A percentile compares a stretch with the other conserved stretches of the same genome.
Evolutionary conservation across 352 stramenopile genomes (phyloP).

Genomic region (Phytophthora pseudosyringae): DNA sequence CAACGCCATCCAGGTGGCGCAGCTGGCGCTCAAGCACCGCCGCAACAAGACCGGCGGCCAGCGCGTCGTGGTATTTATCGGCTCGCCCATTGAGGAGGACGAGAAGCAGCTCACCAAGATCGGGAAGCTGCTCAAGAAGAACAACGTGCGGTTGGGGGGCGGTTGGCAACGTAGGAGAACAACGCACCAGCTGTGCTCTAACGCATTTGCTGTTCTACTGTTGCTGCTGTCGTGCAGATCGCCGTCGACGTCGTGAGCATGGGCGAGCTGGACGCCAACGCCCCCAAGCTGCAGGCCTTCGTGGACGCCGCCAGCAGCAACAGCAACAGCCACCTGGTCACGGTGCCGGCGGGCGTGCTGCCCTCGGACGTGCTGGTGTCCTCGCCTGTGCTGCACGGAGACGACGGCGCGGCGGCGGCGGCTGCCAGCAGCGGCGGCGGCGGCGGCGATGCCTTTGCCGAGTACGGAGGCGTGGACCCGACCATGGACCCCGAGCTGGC

Average conservation of each 20-base stretch:
- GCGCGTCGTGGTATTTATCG: slow-evolving; percentile 97
- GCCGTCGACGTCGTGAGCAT: slow-evolving; percentile 98
- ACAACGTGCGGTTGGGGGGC: slow-evolving; percentile 83
- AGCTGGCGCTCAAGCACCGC: slow-evolving; percentile 98
- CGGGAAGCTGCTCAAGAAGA: slow-evolving; percentile 99
- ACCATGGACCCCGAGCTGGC: slow-evolving; percentile 99
- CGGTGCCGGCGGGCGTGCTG: slow-evolving; percentile 95
- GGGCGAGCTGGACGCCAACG: slow-evolving; percentile 94
- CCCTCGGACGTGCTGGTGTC: slow-evolving; percentile 98
- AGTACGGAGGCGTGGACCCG: slow-evolving; percentile 97
- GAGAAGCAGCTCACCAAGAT: slow-evolving; percentile 94
- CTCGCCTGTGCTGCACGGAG: slow-evolving; percentile 94
- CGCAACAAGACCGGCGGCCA: slow-evolving; percentile 97
- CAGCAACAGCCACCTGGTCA: slow-evolving; percentile 96
- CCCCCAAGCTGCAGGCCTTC: slow-evolving; percentile 89
- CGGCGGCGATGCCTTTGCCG: slow-evolving; percentile 83
- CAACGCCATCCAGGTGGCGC: slow-evolving; percentile 96
- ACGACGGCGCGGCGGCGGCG: slow-evolving; percentile 69
- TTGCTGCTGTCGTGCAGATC: slow-evolving; percentile 62
- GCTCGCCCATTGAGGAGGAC: slow-evolving; percentile 92
- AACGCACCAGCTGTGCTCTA: not conserved
- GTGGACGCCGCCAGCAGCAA: slow-evolving; percentile 95
- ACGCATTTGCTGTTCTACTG: not conserved
- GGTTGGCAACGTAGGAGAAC: not conserved
- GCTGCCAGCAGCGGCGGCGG: slow-evolving; percentile 35